Percentiles rank a stretch among this genome's conserved stretches.
Conservation (phyloP, 1,284 basidiomycete genomes). For the Fomitopsis schrenkii region DNA sequence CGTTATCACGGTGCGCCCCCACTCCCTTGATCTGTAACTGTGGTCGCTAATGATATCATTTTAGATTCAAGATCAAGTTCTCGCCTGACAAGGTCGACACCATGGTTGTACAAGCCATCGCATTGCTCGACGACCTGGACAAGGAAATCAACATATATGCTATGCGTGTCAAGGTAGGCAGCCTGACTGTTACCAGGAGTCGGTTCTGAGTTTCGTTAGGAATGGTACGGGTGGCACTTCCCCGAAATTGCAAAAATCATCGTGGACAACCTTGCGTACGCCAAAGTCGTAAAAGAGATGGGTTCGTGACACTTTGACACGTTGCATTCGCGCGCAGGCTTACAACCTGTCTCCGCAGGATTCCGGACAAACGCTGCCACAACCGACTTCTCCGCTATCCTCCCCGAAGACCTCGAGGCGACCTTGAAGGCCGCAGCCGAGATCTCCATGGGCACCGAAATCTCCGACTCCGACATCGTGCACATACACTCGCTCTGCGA, state of each 20-base stretch:
- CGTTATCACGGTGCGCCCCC: slow-evolving; percentile 72
- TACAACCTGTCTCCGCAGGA: slow-evolving; percentile 36
- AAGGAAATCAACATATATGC: slow-evolving; percentile 99
- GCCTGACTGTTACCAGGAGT: not conserved
- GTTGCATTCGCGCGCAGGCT: not conserved
- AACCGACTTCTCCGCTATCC: slow-evolving; percentile 81
- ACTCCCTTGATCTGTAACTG: not conserved
- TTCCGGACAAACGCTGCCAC: slow-evolving; percentile 88
- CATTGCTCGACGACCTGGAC: slow-evolving; percentile 96
- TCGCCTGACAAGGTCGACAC: slow-evolving; percentile 99
- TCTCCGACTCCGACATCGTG: slow-evolving; percentile 92
- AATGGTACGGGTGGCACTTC: slow-evolving; percentile 99
- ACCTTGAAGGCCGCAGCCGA: slow-evolving; percentile 94
- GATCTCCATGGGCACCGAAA: slow-evolving; percentile 94
- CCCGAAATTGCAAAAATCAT: slow-evolving; percentile 95
- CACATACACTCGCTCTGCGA: slow-evolving; percentile 94
- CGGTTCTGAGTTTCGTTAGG: slow-evolving; percentile 25
- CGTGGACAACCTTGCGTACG: slow-evolving; percentile 94
- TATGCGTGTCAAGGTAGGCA: slow-evolving; percentile 91
- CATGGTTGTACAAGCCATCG: slow-evolving; percentile 99
- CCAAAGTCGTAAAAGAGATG: slow-evolving; percentile 88
- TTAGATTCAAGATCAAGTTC: slow-evolving; percentile 98
- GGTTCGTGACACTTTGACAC: slow-evolving; percentile 42
- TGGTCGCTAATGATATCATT: not conserved
- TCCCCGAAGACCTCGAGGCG: slow-evolving; percentile 89